Base-by-base conservation (phyloP, 805 yeast species). In the Candida wancherniae region DNA sequence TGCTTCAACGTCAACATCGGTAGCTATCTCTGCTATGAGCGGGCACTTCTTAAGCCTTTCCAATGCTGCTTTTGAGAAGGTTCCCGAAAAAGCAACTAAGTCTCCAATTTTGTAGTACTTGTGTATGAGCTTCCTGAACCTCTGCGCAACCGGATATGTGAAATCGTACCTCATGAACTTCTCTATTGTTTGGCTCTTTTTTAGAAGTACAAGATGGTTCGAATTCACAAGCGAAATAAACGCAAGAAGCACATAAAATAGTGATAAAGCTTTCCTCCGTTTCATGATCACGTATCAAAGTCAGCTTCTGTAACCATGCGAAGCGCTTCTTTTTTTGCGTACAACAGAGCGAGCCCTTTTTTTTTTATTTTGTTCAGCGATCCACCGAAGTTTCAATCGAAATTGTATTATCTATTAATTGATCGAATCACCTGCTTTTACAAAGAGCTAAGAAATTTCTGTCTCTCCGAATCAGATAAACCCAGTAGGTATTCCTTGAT, bases 31-130 rank as follows among this genome's bases (percentile, higher is more conserved):
- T 3, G 76, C 75, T 20, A 86, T 78, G 49, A 42, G 77, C 2
- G 85, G 86, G 48, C 77, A 79, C 13, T 52, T 55, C 24, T 63
- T 63, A 37, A 80, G 65, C 44, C 69, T 61, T 6, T 63, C 67
- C 21, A 74, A 45, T 1, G 69, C 60, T 8, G 62, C 73, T 16
- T 57, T 51, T 8, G 78, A 61, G 50, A 80, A 74, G 33, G 68
- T 69, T 1, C 87, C 86, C 0, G 80, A 68, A 39, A 86, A 73
- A 0, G 83, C 94, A 41, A 72, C 75, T 49, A 84, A 81, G 14
- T 67, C 68, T 1, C 94, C 94, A 47, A 85, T 75, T 0, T 82
- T 67, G 42, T 76, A 76, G 9, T 72, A 61, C 33, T 69, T 66
- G 9, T 66, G 61, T 16, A 84, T 69, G 24, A 64, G 54, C 22